Percentiles rank a stretch among this genome's conserved stretches.
These are phyloP conservation scores for Tilletia horrida DNA, from an alignment of 1,284 basidiomycete species.

Conservation along the genomic window DNA sequence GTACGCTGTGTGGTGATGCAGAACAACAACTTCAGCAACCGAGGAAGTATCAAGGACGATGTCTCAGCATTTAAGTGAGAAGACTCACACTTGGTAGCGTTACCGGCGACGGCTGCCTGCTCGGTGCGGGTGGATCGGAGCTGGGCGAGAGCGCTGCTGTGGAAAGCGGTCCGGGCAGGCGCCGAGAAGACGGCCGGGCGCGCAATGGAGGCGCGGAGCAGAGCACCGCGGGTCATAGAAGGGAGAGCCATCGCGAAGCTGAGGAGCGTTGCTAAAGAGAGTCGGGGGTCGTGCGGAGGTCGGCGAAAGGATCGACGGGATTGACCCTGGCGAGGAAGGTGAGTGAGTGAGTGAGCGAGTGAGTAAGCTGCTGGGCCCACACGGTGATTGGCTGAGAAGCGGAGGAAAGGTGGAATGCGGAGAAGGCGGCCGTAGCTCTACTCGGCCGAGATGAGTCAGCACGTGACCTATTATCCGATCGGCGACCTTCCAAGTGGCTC, in stretches of 20 bases:
- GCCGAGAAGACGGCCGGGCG: background rate
- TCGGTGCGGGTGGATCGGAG: background rate
- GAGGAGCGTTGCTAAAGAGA: background rate
- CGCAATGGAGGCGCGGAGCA: background rate
- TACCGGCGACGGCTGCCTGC: slow-evolving; percentile 9
- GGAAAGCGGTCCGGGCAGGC: slow-evolving; percentile 12
- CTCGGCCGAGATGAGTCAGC: background rate
- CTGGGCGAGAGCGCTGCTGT: slow-evolving; percentile 14
- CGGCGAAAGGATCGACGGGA: background rate
- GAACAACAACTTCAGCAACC: background rate
- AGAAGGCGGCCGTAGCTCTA: background rate
- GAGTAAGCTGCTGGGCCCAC: background rate
- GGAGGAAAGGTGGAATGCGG: background rate
- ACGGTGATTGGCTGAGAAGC: slow-evolving; percentile 6
- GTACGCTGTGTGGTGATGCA: slow-evolving; percentile 64
- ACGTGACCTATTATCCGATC: background rate
- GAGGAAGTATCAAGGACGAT: background rate
- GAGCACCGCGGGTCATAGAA: background rate
- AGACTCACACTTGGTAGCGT: slow-evolving; percentile 14
- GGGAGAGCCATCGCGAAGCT: background rate
- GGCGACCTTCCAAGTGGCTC: background rate
- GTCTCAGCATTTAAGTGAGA: background rate
- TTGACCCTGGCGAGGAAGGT: background rate
- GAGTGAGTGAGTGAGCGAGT: background rate
- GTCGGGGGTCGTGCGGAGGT: background rate